Percentiles rank a stretch among this genome's conserved stretches.
Conservation (phyloP, 176 grass and related monocot species). For the Zoysia pacifica region DNA sequence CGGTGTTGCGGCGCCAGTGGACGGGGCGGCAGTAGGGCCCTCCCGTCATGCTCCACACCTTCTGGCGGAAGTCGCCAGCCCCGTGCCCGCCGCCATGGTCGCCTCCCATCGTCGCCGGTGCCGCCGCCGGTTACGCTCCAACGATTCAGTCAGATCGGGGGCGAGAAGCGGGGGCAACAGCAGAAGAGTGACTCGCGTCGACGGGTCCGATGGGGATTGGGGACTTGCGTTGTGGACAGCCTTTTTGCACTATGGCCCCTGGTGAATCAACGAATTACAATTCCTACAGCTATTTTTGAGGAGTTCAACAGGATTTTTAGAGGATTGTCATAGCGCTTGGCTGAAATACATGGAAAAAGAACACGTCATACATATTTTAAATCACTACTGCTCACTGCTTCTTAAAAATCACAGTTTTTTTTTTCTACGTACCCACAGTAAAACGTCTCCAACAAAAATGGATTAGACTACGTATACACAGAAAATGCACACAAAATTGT, state of each 20-base stretch:
- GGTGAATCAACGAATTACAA: conserved; percentile 1
- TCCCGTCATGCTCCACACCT: conserved; percentile 99
- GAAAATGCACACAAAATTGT: too few species aligned
- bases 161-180: conserved; percentile 6
- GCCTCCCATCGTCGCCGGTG: conserved; percentile 43
- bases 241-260: conserved; percentile 53
- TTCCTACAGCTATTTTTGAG: background rate
- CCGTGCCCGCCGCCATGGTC: conserved; percentile 50
- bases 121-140: conserved; percentile 42
- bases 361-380: too few species aligned
- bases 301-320: background rate
- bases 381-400: too few species aligned
- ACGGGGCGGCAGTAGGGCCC: conserved; percentile 95
- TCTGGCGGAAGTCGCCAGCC: conserved; percentile 73
- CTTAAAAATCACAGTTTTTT: too few species aligned
- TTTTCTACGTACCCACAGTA: too few species aligned
- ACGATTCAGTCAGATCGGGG: conserved; percentile 42
- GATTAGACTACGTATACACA: too few species aligned
- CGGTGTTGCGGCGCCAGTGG: conserved; percentile 98
- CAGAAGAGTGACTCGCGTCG: conserved; percentile 2
- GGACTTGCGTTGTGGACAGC: conserved; percentile 23
- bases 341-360: too few species aligned
- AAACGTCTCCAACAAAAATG: too few species aligned
- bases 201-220: conserved; percentile 36
- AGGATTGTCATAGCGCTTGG: too few species aligned